Base-by-base conservation (phyloP, 75 land plant genomes). In the Gnetum montanum region DNA sequence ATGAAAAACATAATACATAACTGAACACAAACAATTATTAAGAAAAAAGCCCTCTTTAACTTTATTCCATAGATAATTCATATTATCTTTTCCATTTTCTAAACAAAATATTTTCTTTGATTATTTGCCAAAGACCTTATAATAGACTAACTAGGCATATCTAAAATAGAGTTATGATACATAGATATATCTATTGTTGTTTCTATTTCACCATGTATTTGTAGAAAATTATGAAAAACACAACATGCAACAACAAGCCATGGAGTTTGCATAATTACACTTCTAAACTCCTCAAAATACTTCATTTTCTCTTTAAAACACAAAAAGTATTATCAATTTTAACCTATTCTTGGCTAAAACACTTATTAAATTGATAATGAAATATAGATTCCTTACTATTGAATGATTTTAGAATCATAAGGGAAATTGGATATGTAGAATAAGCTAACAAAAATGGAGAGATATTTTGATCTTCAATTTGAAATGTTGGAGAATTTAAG, bases 101-200 rank as follows among this genome's bases (percentile, higher is more conserved):
- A 45, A 45, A 45, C 18, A 45, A 6, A 45, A 45, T 19, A 45
- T 45, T 25, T n/a, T 22, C 47, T 45, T 45, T 45, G 41, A 20
- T 8, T 8, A 8, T 16, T 3, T 15, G 24, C 47, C 23, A 20
- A 10, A 18, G 19, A 0, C 23, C 47, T 45, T 18, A 20, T 11
- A 0, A 45, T 45, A 6, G 47, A 8, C 23, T 16, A 1, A 45
- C 0, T n/a, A 0, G 2, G 23, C 0, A 18, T 2, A 4, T 2
- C 24, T 0, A 3, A 20, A 22, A 0, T 4, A 45, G 5, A 45
- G 6, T 45, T 20, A 18, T 22, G 0, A 45, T 45, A 6, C 23
- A 3, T 1, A 45, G 19, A 22, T 19, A 19, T 25, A 0, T 20
- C 0, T 6, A 1, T 22, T 22, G 19, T 8, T 0, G 47, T 0